These are phyloP conservation scores for Lachnellula arida DNA, from an alignment of 2,329 filamentous ascomycete genomes.

Conservation along the genomic window DNA sequence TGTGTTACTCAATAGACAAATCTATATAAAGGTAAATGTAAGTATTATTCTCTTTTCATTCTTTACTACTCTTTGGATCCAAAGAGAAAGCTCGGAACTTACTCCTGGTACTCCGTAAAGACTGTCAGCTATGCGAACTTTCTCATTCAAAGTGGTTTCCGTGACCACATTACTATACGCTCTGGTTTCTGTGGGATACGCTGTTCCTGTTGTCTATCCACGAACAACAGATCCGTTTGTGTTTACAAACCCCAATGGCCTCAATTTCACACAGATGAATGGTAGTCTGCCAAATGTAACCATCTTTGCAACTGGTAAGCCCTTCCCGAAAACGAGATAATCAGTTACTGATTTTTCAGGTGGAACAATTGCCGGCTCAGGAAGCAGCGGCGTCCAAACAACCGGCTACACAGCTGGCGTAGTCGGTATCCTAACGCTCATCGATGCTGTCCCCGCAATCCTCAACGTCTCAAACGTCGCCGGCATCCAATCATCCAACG, in stretches of 20 bases:
- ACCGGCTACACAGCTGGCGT: slow-evolving; percentile 48
- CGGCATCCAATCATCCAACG: slow-evolving; percentile 48
- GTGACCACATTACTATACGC: not conserved
- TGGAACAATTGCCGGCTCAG: slow-evolving; percentile 54
- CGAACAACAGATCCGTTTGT: slow-evolving; percentile 17
- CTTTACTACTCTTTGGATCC: no score
- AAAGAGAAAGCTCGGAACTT: no score
- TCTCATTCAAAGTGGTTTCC: slow-evolving; percentile 1
- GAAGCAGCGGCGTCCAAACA: slow-evolving; percentile 44
- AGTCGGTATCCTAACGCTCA: slow-evolving; percentile 36
- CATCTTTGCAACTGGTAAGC: slow-evolving; percentile 24
- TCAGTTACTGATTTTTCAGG: slow-evolving; percentile 38
- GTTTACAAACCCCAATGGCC: slow-evolving; percentile 24
- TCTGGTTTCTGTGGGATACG: slow-evolving; percentile 12
- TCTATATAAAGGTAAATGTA: not conserved
- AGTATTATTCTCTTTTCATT: not conserved
- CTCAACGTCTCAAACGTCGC: slow-evolving; percentile 49
- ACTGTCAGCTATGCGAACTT: not conserved
- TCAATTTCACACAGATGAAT: slow-evolving; percentile 27
- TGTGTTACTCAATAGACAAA: not conserved
- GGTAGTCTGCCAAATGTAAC: slow-evolving; percentile 21
- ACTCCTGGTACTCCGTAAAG: no score
- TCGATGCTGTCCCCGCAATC: slow-evolving; percentile 51
- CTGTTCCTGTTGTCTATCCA: slow-evolving; percentile 16
- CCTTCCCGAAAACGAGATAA: not conserved